phyloP scores from a whole-genome alignment of 2,329 filamentous ascomycete genomes.

The Pezicula carpinea region DNA sequence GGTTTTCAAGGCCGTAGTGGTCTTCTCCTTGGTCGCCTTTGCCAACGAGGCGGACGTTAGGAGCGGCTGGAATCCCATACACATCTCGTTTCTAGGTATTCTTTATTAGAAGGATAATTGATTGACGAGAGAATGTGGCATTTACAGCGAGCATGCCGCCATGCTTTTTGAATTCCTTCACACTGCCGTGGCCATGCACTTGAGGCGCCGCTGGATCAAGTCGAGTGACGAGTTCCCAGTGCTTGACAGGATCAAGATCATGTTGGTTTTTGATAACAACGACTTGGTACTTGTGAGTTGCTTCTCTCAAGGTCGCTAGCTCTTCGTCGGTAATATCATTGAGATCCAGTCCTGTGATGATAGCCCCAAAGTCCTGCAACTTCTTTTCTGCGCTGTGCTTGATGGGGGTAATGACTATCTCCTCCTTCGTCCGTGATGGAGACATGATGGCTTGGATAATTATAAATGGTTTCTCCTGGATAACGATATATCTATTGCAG shows the following conservation, averaged over 20 bases:
- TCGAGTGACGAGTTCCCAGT: constrained; percentile 40
- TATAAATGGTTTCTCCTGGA: no score
- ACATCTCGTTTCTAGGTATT: constrained; percentile 28
- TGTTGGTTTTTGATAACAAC: constrained; percentile 39
- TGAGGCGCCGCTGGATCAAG: constrained; percentile 37
- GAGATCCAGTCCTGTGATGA: constrained; percentile 33
- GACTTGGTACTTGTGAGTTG: constrained; percentile 40
- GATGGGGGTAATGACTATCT: constrained; percentile 12
- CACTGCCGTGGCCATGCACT: constrained; percentile 37
- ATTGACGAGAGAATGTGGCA: neutral
- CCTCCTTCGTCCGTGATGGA: constrained; percentile 12
- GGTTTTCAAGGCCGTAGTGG: constrained; percentile 38
- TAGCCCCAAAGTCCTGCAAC: constrained; percentile 30
- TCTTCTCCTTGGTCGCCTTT: constrained; percentile 40
- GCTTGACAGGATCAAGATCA: constrained; percentile 35
- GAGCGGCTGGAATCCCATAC: constrained; percentile 35
- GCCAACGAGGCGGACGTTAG: constrained; percentile 40
- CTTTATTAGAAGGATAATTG: constrained; percentile 1
- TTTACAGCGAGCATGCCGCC: constrained; percentile 34
- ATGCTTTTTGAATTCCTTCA: constrained; percentile 36
- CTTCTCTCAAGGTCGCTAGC: constrained; percentile 31
- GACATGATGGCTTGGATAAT: constrained; percentile 9
- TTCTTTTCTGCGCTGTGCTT: constrained; percentile 19
- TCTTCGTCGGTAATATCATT: constrained; percentile 34
- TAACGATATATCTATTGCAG: no score